These are phyloP conservation scores for Paraphaeosphaeria sporulosa DNA, from an alignment of 2,329 filamentous ascomycete species.

Conservation along the genomic window DNA sequence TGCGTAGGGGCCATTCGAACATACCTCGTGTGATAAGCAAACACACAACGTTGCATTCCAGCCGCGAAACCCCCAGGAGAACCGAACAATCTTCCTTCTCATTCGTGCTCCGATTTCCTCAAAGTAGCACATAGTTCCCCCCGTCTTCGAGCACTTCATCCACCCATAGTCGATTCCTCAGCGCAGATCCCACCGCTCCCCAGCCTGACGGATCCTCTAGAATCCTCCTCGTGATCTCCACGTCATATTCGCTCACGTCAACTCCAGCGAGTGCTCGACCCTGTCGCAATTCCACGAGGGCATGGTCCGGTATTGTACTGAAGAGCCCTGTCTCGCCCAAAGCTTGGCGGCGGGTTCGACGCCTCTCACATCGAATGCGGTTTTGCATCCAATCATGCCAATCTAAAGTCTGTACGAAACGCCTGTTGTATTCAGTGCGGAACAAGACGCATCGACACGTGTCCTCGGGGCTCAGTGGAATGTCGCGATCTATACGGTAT, in stretches of 20 bases:
- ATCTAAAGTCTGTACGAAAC: background rate
- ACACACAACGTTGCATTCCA: background rate
- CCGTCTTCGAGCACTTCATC: constrained; percentile 3
- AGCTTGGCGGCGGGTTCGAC: background rate
- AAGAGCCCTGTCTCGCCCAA: background rate
- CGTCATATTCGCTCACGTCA: constrained; percentile 11
- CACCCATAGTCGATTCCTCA: constrained; percentile 9
- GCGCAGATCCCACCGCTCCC: constrained; percentile 17
- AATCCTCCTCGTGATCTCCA: constrained; percentile 19
- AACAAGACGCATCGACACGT: constrained; percentile 1
- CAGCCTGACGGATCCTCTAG: constrained; percentile 12
- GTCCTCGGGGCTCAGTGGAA: background rate
- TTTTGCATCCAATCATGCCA: background rate
- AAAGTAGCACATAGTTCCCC: constrained; percentile 1
- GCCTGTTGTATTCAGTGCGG: background rate
- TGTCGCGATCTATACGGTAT: constrained; percentile 2
- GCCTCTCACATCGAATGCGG: background rate
- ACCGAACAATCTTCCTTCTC: no score
- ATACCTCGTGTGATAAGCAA: background rate
- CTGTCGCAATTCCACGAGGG: constrained; percentile 19
- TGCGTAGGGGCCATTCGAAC: no score
- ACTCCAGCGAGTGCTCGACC: constrained; percentile 18
- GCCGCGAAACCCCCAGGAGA: no score
- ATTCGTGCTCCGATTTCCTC: background rate
- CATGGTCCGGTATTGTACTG: constrained; percentile 1